Evolutionary conservation across 495 filamentous ascomycete genomes (phyloP), one percentile per base, ranked within the genome.

Genomic region (Durotheca rogersii): DNA sequence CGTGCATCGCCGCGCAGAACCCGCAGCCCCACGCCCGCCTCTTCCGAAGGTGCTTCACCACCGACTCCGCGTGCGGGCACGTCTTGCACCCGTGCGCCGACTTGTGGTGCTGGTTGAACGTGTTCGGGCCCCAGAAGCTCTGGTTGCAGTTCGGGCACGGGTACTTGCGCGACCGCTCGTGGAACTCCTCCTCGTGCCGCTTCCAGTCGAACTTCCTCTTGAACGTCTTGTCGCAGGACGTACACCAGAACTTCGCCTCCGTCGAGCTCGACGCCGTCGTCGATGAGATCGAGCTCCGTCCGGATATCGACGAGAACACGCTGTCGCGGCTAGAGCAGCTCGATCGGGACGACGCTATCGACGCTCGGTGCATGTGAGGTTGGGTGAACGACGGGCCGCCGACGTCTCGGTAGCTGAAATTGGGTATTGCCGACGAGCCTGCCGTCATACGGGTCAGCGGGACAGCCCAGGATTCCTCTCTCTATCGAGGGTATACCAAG

Each of bases 181-280:
- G 74, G 49, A 77, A 74, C 54, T 76, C 73, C 55, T 77, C 74
- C 42, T 76, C 73, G 60, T 77, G 74, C 10, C 73, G 58, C 66
- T 76, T 77, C 74, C 74, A 77, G 61, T 76, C 74, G 47, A 75
- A 75, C 58, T 77, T 77, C 45, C 73, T 65, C 56, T 76, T 73
- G 38, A 77, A 75, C 12, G 65, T 74, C 45, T 72, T 72, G 35
- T 75, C 69, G 56, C 74, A 77, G 38, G 72, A 76, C 27, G 72
- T 77, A 60, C 74, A 77, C 74, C 73, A 76, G 60, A 74, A 77
- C 29, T 70, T 69, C 25, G 60, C 55, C 5, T 66, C 63, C 14
- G 43, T 51, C 21, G 53, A 18, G 7, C 52, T 46, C 19, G n/a
- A n/a, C n/a, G 43, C 43, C 16, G 62, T 42, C 9, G 56, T 62